Percentiles rank a stretch among this genome's conserved stretches.
phyloP scores from a whole-genome alignment of 2,329 filamentous ascomycete species.

The Pseudocercospora fuligena region DNA sequence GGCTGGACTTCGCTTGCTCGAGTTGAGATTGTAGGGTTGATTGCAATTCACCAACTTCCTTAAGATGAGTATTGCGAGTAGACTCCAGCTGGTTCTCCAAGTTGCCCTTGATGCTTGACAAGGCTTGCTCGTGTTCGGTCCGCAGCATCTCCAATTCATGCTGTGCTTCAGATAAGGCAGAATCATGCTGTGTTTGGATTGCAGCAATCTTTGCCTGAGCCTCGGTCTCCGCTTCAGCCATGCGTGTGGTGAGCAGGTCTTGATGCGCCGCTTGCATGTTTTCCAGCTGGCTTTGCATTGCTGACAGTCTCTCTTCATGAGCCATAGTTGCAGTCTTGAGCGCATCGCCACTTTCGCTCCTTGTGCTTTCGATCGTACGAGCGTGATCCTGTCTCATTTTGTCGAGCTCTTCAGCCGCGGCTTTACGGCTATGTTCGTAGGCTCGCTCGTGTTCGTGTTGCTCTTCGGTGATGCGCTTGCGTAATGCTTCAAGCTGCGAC shows the following conservation, averaged over 20 bases:
- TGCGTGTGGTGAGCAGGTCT: conserved; percentile 15
- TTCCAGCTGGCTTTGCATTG: conserved; percentile 16
- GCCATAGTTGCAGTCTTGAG: conserved; percentile 7
- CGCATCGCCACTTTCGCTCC: conserved; percentile 19
- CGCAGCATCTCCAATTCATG: conserved; percentile 24
- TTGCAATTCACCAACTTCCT: conserved; percentile 18
- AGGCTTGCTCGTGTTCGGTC: conserved; percentile 21
- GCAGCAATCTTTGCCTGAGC: conserved; percentile 14
- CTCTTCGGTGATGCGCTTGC: conserved; percentile 11
- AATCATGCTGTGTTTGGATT: conserved; percentile 20
- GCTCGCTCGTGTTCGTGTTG: conserved; percentile 18
- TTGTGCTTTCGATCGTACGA: conserved; percentile 9
- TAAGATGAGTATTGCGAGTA: conserved; percentile 9
- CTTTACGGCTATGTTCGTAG: conserved; percentile 12
- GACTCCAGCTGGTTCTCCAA: conserved; percentile 15
- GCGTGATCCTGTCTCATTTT: conserved; percentile 19
- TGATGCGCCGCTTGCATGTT: conserved; percentile 15
- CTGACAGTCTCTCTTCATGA: conserved; percentile 16
- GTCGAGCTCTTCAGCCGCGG: conserved; percentile 19
- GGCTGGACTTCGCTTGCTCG: conserved; percentile 20
- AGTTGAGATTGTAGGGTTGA: conserved; percentile 19
- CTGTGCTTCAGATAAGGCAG: conserved; percentile 18
- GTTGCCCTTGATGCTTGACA: conserved; percentile 18
- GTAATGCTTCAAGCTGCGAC: conserved; percentile 16
- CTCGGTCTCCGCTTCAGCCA: conserved; percentile 25